Percentiles rank a stretch among this genome's conserved stretches.
These are phyloP conservation scores for Nectriaceae sp. DNA, from an alignment of 2,329 filamentous ascomycete species.

Conservation along the genomic window DNA sequence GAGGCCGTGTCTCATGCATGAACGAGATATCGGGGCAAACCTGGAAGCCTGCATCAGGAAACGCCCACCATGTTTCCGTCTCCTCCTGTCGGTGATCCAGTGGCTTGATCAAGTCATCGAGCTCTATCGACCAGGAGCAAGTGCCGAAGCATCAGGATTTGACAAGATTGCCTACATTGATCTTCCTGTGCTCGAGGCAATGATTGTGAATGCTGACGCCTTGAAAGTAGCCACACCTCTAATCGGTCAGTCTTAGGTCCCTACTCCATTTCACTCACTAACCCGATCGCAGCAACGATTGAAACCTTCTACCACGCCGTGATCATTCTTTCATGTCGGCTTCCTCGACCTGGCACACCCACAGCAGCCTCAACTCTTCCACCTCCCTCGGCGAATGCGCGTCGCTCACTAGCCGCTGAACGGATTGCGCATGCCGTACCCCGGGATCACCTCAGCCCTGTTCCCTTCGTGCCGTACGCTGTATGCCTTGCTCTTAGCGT, in stretches of 20 bases:
- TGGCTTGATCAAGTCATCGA: constrained; percentile 61
- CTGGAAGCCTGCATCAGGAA: constrained; percentile 51
- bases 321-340: constrained; percentile 62
- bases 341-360: constrained; percentile 43
- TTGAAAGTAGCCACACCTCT: constrained; percentile 49
- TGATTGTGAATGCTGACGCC: constrained; percentile 57
- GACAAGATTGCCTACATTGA: constrained; percentile 51
- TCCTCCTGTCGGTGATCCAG: constrained; percentile 56
- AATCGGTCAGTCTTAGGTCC: constrained; percentile 43
- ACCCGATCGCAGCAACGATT: constrained; percentile 51
- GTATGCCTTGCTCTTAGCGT: constrained; percentile 63
- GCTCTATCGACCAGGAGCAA: constrained; percentile 58
- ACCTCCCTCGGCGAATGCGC: constrained; percentile 53
- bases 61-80: constrained; percentile 56
- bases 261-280: constrained; percentile 12
- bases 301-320: constrained; percentile 67
- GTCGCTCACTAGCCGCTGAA: constrained; percentile 59
- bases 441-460: constrained; percentile 51
- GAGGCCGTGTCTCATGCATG: constrained; percentile 60
- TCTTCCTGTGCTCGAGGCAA: constrained; percentile 57
- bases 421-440: constrained; percentile 57
- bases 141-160: constrained; percentile 40
- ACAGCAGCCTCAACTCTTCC: constrained; percentile 45
- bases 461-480: constrained; percentile 63
- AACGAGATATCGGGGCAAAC: constrained; percentile 58